Evolutionary conservation across 2,329 filamentous ascomycete genomes (phyloP).

Genomic region (Monosporascus sp.): DNA sequence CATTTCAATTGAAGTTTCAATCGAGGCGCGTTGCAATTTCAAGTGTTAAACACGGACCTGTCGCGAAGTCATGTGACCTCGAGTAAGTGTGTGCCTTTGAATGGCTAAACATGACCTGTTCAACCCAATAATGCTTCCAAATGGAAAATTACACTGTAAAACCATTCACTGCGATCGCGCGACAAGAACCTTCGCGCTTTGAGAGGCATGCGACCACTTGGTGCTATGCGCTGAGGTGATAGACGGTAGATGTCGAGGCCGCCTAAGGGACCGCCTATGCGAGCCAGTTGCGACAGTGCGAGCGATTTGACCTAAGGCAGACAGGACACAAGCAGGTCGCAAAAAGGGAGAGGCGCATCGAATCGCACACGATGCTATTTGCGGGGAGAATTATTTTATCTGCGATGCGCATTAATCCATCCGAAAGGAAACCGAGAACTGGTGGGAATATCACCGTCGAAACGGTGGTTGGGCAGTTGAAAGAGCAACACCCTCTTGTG

Average conservation of each 20-base stretch:
- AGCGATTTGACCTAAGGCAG: neutral
- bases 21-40: neutral
- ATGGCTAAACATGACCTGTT: neutral
- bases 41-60: neutral
- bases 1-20: neutral
- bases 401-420: no score
- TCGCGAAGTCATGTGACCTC: conserved; percentile 1
- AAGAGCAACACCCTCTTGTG: neutral
- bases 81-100: neutral
- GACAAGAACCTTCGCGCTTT: neutral
- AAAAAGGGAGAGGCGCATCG: neutral
- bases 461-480: neutral
- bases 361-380: neutral
- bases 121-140: neutral
- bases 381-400: no score
- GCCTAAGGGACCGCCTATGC: neutral
- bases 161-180: neutral
- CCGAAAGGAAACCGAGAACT: no score
- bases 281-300: neutral
- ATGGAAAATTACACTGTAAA: neutral
- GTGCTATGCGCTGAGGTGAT: neutral
- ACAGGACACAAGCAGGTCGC: neutral
- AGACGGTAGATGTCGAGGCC: neutral
- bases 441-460: no score
- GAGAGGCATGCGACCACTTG: neutral